Evolutionary conservation across 1,284 basidiomycete genomes (phyloP), one percentile per base, ranked within the genome.

Genomic region (Mycena sp.): DNA sequence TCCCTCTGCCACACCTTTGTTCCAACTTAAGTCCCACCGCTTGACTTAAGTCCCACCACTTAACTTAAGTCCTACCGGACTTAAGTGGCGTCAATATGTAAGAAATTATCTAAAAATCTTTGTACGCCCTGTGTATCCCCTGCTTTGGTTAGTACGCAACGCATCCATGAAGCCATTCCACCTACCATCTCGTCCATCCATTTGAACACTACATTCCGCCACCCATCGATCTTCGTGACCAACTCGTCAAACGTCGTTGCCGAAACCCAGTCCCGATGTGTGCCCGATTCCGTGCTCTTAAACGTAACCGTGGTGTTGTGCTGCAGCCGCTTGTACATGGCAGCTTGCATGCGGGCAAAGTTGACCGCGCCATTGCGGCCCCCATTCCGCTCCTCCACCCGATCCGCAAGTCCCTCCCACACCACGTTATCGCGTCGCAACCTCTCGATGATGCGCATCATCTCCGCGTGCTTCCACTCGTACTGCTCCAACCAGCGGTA

Each of bases 381-480:
- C 9, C 50, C 55, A 21, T 50, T 30, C 14, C 17, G 26, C 17
- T 16, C 30, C 61, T 51, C 48, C 43, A 30, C 48, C 3, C 48
- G 53, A 4, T 63, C 32, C 3, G 52, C 63, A 2, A 69, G 28
- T 45, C 58, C 53, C 1, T 7, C 29, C 72, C 71, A 72, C 6
- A 63, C 54, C 0, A 63, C 41, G 5, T 61, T 30, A 48, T 67
- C 63, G 19, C 17, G 58, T 4, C 37, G 11, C 29, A 70, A 73
- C 16, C 35, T 29, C 11, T 45, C 41, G 17, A 71, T 70, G 50
- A 67, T 65, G 1, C 69, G 67, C 12, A 69, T 26, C 23, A 71
- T 69, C 11, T 75, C 74, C 2, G 67, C 68, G 17, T 70, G 70
- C 48, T 69, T 72, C 2, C 59, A 59, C 44, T 75, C 72, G 58